phyloP scores from a whole-genome alignment of 768 basidiomycete species.

The Xerocomus brunneocitrinus region DNA sequence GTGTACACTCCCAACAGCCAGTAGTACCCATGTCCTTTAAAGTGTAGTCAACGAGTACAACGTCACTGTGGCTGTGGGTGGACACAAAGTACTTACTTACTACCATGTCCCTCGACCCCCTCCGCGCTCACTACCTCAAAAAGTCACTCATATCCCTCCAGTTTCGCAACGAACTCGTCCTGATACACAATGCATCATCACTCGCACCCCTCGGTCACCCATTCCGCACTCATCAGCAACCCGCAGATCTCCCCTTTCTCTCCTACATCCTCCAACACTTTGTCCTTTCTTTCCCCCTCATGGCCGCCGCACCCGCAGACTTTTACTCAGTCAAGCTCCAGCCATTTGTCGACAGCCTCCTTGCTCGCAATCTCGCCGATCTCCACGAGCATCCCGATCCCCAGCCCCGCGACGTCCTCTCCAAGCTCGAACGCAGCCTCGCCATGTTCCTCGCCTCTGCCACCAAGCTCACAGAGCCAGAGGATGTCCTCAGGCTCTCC shows the following conservation, averaged over 20 bases:
- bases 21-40: too few species aligned
- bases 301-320: conserved; percentile 79
- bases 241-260: conserved; percentile 79
- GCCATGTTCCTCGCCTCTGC: conserved; percentile 78
- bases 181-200: conserved; percentile 49
- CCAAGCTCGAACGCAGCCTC: conserved; percentile 80
- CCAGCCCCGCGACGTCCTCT: conserved; percentile 63
- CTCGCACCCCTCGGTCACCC: conserved; percentile 86
- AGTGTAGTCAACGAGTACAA: too few species aligned
- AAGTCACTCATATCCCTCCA: conserved; percentile 89
- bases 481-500: conserved; percentile 86
- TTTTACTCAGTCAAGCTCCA: conserved; percentile 96
- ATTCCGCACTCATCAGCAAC: conserved; percentile 69
- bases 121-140: conserved; percentile 97
- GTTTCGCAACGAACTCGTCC: conserved; percentile 76
- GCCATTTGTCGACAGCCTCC: conserved; percentile 81
- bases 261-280: conserved; percentile 86
- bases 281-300: conserved; percentile 75
- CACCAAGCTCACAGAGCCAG: conserved; percentile 74
- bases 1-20: conserved; percentile 26
- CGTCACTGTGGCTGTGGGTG: too few species aligned
- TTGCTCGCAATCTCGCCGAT: conserved; percentile 78
- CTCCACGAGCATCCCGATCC: conserved; percentile 54
- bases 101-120: conserved; percentile 58
- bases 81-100: neutral